Evolutionary conservation across 2,329 filamentous ascomycete species (phyloP), one percentile per base, ranked within the genome.

Genomic region (Onygenales sp.): DNA sequence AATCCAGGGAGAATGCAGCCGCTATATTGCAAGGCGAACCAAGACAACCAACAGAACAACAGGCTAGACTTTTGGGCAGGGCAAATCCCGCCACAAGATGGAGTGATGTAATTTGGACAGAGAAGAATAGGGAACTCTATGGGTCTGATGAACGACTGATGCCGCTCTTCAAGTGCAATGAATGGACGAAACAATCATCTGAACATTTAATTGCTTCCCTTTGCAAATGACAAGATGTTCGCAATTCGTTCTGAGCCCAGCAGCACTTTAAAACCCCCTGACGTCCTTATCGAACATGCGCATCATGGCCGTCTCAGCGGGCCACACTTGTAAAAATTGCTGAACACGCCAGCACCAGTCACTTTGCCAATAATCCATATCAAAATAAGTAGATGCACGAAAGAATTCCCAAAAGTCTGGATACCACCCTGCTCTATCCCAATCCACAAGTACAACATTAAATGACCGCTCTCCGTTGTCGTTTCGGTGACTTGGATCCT

Each of bases 351-450:
- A 62, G 44, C 54, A 63, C 64, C 63, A 66, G 57, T 66, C 63
- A 42, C 60, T 54, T 1, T 61, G 57, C 63, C 62, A 65, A 27
- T 6, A 27, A 21, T 36, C 21, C 13, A 58, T 35, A 57, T 38
- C 1, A 38, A 52, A 60, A 6, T 8, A 14, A 9, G 45, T 52
- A 53, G 59, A 60, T 49, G 60, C 62, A 60, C 55, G 57, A 54
- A 66, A 64, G 50, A 58, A 61, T 53, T 63, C 60, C 63, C 63
- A 66, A 38, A 59, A 64, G 11, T 61, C 55, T 55, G 63, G 64
- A 57, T 57, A 63, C 64, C 61, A 65, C 21, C 63, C 61, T 5
- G 60, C 49, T 54, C 53, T 52, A 53, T 59, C 62, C 60, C 63
- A 64, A 55, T 65, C 62, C 13, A 65, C 53, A 43, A 66, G 58